Percentiles rank a stretch among this genome's conserved stretches.
These are phyloP conservation scores for Leccinum imitatum DNA, from an alignment of 768 basidiomycete species.

Conservation along the genomic window DNA sequence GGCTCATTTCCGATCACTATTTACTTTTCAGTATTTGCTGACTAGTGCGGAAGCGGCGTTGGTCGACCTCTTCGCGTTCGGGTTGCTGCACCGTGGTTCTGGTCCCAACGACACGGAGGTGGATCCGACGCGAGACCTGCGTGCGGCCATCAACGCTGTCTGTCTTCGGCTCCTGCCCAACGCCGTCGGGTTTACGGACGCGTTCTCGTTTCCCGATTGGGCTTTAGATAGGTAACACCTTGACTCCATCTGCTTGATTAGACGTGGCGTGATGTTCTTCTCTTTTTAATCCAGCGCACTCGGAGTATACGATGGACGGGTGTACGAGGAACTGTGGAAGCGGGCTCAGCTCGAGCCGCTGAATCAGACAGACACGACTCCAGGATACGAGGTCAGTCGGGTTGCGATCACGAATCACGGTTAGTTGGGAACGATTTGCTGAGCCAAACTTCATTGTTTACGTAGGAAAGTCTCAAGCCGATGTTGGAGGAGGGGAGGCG, in stretches of 20 bases:
- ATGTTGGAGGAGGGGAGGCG: slow-evolving; percentile 26
- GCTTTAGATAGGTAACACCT: slow-evolving; percentile 57
- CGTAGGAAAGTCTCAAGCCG: slow-evolving; percentile 25
- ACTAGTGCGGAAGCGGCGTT: slow-evolving; percentile 55
- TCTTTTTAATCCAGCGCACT: slow-evolving; percentile 44
- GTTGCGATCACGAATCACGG: background rate
- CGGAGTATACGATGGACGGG: slow-evolving; percentile 61
- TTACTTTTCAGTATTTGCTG: slow-evolving; percentile 52
- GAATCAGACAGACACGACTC: slow-evolving; percentile 49
- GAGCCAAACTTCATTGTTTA: background rate
- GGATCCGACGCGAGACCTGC: slow-evolving; percentile 50
- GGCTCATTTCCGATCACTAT: background rate
- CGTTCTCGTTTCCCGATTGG: slow-evolving; percentile 76
- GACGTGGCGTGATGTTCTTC: background rate
- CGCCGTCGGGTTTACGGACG: slow-evolving; percentile 66
- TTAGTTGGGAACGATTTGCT: background rate
- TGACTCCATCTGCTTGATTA: background rate
- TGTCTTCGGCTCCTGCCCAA: slow-evolving; percentile 60
- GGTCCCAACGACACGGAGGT: slow-evolving; percentile 10
- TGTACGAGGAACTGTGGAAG: slow-evolving; percentile 67
- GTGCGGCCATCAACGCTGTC: slow-evolving; percentile 46
- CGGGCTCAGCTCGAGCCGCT: slow-evolving; percentile 58
- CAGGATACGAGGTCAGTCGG: slow-evolving; percentile 52
- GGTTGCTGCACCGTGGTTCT: slow-evolving; percentile 34
- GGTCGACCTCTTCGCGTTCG: slow-evolving; percentile 59